phyloP scores from a whole-genome alignment of 163 green algal genomes.

The Coccomyxa subellipsoidea region DNA sequence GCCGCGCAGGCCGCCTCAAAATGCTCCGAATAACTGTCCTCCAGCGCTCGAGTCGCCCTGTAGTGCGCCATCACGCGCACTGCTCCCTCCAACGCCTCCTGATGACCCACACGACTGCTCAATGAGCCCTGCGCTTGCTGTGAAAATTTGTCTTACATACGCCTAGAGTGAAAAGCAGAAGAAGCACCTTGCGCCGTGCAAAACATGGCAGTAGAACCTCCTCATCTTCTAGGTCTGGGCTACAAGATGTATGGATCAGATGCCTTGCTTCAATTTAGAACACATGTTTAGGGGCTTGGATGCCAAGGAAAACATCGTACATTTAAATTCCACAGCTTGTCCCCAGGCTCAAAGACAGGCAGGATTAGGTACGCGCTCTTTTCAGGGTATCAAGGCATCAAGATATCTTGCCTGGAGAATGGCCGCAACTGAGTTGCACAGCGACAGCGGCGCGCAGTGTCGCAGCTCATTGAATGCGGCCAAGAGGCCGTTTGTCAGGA shows the following conservation, averaged over 20 bases:
- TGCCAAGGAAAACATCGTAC: too few species aligned
- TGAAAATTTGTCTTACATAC: neutral
- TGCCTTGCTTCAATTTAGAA: too few species aligned
- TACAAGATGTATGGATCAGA: too few species aligned
- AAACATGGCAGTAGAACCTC: neutral
- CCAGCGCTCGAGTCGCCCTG: constrained; percentile 48
- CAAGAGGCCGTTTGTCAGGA: constrained; percentile 90
- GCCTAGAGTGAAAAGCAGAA: neutral
- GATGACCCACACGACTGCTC: neutral
- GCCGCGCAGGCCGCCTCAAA: constrained; percentile 46
- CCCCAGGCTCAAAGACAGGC: too few species aligned
- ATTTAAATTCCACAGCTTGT: too few species aligned
- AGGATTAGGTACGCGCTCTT: too few species aligned
- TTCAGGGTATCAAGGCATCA: neutral
- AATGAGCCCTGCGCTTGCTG: neutral
- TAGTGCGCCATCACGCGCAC: constrained; percentile 59
- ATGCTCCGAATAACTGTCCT: constrained; percentile 37
- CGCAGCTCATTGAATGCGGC: constrained; percentile 93
- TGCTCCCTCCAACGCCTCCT: constrained; percentile 54
- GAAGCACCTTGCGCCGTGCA: neutral
- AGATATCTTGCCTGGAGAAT: constrained; percentile 32
- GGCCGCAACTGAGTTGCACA: constrained; percentile 35
- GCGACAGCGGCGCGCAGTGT: constrained; percentile 77
- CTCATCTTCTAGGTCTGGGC: too few species aligned
- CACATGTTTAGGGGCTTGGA: too few species aligned